Evolutionary conservation across 805 yeast species (phyloP).

Genomic region (Schwanniomyces yamadae): DNA sequence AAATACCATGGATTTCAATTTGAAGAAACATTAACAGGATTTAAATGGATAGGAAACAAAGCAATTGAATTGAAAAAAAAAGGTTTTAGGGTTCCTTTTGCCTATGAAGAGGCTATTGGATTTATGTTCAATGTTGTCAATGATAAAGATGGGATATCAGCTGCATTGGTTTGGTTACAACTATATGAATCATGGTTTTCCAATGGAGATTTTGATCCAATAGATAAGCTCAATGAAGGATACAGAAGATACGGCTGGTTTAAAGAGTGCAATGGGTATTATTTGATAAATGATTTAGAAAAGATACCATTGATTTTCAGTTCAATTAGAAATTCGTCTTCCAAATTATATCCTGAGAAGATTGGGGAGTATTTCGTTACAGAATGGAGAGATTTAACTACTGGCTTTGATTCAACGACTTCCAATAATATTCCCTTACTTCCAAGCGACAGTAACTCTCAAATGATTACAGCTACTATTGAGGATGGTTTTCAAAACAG

Average conservation of each 20-base stretch:
- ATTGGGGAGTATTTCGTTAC: conserved; percentile 60
- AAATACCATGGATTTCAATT: conserved; percentile 55
- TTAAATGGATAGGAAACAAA: conserved; percentile 94
- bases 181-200: conserved; percentile 56
- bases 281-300: conserved; percentile 55
- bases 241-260: conserved; percentile 72
- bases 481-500: conserved; percentile 9
- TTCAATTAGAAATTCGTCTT: conserved; percentile 40
- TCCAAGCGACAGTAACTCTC: conserved; percentile 71
- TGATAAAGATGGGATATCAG: conserved; percentile 92
- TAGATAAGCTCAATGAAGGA: conserved; percentile 56
- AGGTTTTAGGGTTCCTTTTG: conserved; percentile 80
- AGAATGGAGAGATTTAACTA: conserved; percentile 81
- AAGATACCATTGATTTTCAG: conserved; percentile 57
- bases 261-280: conserved; percentile 86
- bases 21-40: conserved; percentile 88
- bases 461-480: conserved; percentile 79
- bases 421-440: conserved; percentile 55
- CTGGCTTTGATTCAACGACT: conserved; percentile 76
- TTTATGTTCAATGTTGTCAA: conserved; percentile 82
- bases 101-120: conserved; percentile 94
- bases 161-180: conserved; percentile 73
- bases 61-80: conserved; percentile 67
- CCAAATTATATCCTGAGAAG: conserved; percentile 38
- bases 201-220: conserved; percentile 29